Evolutionary conservation across 805 yeast species (phyloP).

Genomic region (Monosporozyma unispora): DNA sequence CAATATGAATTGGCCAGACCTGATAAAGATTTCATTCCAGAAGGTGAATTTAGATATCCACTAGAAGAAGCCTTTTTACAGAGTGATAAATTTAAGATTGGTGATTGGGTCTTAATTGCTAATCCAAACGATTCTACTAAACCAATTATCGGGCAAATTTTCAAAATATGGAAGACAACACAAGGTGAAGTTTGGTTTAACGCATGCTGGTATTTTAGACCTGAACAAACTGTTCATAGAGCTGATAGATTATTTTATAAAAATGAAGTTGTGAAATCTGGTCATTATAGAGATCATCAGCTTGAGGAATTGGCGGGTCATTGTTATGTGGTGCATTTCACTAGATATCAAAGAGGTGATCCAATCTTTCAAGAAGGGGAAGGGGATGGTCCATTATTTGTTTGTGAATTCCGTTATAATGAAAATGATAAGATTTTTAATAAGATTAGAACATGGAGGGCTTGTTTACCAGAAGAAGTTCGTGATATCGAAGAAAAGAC

Average conservation of each 20-base stretch:
- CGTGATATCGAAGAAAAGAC: constrained; percentile 76
- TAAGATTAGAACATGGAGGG: constrained; percentile 96
- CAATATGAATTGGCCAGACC: constrained; percentile 71
- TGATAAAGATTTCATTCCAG: constrained; percentile 62
- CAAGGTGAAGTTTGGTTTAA: constrained; percentile 84
- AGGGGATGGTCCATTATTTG: constrained; percentile 73
- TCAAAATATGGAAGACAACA: constrained; percentile 76
- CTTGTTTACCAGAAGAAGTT: constrained; percentile 94
- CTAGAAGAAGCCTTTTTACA: constrained; percentile 64
- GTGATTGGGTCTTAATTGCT: constrained; percentile 87
- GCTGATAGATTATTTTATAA: constrained; percentile 82
- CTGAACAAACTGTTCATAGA: constrained; percentile 95
- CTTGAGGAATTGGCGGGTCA: constrained; percentile 86
- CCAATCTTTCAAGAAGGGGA: constrained; percentile 51
- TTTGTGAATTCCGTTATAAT: constrained; percentile 91
- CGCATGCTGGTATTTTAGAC: constrained; percentile 96
- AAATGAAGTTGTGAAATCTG: constrained; percentile 93
- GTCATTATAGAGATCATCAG: constrained; percentile 90
- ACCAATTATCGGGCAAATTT: constrained; percentile 91
- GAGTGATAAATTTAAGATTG: constrained; percentile 70
- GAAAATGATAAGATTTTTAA: constrained; percentile 85
- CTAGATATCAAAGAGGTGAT: constrained; percentile 90
- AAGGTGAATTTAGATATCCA: constrained; percentile 64
- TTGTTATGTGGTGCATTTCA: constrained; percentile 89
- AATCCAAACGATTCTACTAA: constrained; percentile 83